Conservation (phyloP, 768 basidiomycete species). For the Termitomyces sp. region DNA sequence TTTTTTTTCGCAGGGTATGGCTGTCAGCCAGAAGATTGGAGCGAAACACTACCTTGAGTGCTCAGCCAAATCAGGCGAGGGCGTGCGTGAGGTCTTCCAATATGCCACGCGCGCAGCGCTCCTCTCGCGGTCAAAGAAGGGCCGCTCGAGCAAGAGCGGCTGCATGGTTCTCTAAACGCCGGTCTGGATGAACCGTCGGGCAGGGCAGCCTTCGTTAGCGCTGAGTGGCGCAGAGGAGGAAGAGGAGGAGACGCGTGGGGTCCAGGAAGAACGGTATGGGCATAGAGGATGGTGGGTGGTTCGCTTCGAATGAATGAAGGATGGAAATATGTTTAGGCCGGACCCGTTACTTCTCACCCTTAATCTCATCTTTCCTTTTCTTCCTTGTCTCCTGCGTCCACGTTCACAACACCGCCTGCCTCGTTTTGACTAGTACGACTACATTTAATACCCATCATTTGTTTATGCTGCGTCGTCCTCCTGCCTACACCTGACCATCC, state of each 20-base stretch:
- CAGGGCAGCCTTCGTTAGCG: background rate
- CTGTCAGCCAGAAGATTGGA: constrained; percentile 93
- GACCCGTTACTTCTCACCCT: constrained; percentile 3
- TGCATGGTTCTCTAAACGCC: constrained; percentile 12
- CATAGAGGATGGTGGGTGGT: background rate
- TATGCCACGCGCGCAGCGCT: constrained; percentile 93
- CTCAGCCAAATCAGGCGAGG: constrained; percentile 93
- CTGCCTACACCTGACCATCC: background rate
- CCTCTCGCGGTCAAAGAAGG: constrained; percentile 30
- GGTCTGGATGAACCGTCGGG: background rate
- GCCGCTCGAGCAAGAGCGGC: constrained; percentile 11
- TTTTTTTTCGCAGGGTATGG: constrained; percentile 64
- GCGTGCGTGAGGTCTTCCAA: constrained; percentile 98
- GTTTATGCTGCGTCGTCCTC: background rate
- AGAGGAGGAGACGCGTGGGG: background rate
- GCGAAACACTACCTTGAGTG: constrained; percentile 98
- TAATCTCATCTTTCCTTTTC: background rate
- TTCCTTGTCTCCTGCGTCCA: background rate
- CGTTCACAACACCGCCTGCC: background rate
- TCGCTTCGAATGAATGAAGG: background rate
- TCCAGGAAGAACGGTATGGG: background rate
- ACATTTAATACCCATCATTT: constrained; percentile 5
- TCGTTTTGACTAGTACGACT: background rate
- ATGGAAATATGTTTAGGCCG: constrained; percentile 2
- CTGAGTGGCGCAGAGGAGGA: background rate